Conservation (phyloP, 129 eudicot genomes). For the Tagetes erecta region DNA sequence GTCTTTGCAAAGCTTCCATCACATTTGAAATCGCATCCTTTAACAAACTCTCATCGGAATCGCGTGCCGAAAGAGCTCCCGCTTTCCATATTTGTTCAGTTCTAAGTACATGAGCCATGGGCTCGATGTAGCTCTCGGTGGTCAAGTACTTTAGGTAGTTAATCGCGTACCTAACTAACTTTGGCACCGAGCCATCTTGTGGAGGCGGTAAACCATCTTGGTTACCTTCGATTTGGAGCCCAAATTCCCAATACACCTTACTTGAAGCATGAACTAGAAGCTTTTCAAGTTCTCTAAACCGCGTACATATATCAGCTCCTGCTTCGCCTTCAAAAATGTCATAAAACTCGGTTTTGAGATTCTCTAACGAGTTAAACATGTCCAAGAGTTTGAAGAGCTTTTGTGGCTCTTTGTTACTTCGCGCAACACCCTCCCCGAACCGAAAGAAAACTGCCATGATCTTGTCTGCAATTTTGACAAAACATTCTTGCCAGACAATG, state of each 20-base stretch:
- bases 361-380: slow-evolving; percentile 75
- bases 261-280: slow-evolving; percentile 71
- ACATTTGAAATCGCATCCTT: slow-evolving; percentile 61
- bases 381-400: slow-evolving; percentile 76
- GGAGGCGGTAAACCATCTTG: slow-evolving; percentile 78
- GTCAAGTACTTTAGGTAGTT: slow-evolving; percentile 73
- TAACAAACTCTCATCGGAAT: slow-evolving; percentile 50
- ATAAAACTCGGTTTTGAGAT: slow-evolving; percentile 49
- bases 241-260: slow-evolving; percentile 76
- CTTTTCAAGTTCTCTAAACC: slow-evolving; percentile 73
- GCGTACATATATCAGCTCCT: slow-evolving; percentile 58
- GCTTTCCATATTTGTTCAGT: slow-evolving; percentile 73
- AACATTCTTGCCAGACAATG: slow-evolving; percentile 73
- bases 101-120: slow-evolving; percentile 68
- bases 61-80: slow-evolving; percentile 46
- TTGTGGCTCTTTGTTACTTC: slow-evolving; percentile 84
- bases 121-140: slow-evolving; percentile 43
- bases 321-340: slow-evolving; percentile 69
- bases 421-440: slow-evolving; percentile 81
- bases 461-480: slow-evolving; percentile 70
- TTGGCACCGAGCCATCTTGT: slow-evolving; percentile 73
- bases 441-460: slow-evolving; percentile 90
- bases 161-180: slow-evolving; percentile 63
- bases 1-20: slow-evolving; percentile 69
- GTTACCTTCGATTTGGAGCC: slow-evolving; percentile 72